Percentiles rank a stretch among this genome's conserved stretches.
These are phyloP conservation scores for Cladosporium austrohemisphaericum DNA, from an alignment of 2,329 filamentous ascomycete species.

Conservation along the genomic window DNA sequence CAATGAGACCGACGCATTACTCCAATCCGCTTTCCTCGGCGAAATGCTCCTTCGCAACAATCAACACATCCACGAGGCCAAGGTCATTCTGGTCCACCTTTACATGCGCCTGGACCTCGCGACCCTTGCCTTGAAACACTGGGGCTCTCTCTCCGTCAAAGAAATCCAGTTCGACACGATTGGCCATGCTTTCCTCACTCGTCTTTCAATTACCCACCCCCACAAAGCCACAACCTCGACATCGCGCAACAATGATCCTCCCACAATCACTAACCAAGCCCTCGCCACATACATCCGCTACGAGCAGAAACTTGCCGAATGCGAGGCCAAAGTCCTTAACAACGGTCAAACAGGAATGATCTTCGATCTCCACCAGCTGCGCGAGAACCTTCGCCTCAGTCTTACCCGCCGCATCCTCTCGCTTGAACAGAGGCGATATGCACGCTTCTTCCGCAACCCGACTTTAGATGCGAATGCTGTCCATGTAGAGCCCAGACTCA, in stretches of 20 bases:
- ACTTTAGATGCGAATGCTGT: conserved; percentile 23
- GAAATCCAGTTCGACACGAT: conserved; percentile 37
- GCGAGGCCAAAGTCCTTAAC: conserved; percentile 28
- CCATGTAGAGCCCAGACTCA: conserved; percentile 24
- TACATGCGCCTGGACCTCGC: conserved; percentile 34
- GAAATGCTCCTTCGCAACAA: conserved; percentile 28
- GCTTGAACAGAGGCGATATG: conserved; percentile 33
- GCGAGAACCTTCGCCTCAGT: conserved; percentile 28
- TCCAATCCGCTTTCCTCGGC: conserved; percentile 30
- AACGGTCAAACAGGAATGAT: conserved; percentile 35
- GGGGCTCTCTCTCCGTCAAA: conserved; percentile 33
- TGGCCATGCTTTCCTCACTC: conserved; percentile 33
- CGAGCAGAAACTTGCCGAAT: conserved; percentile 33
- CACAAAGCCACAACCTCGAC: conserved; percentile 22
- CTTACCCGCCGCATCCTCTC: conserved; percentile 29
- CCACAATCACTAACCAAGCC: conserved; percentile 26
- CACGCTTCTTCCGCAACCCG: conserved; percentile 19
- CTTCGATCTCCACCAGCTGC: conserved; percentile 34
- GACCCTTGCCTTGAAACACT: conserved; percentile 29
- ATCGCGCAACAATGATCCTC: conserved; percentile 26
- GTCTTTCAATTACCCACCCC: conserved; percentile 31
- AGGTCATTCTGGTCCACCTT: conserved; percentile 33
- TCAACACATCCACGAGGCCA: conserved; percentile 31
- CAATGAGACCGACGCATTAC: conserved; percentile 21
- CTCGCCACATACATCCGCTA: conserved; percentile 30